These are phyloP conservation scores for Pseudisothecium myosuroides DNA, from an alignment of 225 moss, liverwort and hornwort species.

Conservation along the genomic window DNA sequence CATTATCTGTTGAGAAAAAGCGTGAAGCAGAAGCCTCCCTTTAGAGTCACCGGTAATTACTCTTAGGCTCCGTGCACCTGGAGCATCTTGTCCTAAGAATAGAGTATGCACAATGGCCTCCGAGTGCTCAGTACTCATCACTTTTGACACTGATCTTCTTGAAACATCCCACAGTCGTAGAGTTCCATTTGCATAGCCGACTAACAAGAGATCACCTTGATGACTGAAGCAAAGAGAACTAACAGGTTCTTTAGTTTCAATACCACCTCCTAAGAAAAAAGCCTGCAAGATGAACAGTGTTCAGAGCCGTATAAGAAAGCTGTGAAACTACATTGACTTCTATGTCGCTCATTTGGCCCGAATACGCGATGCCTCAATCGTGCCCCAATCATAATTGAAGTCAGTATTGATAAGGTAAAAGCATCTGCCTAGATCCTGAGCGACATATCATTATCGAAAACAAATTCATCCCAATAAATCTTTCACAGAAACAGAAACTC, in stretches of 20 bases:
- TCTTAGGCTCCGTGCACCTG: slow-evolving; percentile 65
- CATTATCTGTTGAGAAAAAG: slow-evolving; percentile 61
- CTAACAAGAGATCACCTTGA: slow-evolving; percentile 90
- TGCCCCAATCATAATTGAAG: neutral
- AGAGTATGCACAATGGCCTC: slow-evolving; percentile 80
- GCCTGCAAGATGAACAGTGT: slow-evolving; percentile 39
- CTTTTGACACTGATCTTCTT: slow-evolving; percentile 57
- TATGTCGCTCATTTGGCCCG: neutral
- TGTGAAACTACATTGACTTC: neutral
- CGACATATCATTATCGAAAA: neutral
- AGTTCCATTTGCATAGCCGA: slow-evolving; percentile 83
- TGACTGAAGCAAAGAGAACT: slow-evolving; percentile 95
- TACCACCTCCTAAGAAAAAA: slow-evolving; percentile 69
- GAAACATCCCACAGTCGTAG: slow-evolving; percentile 87
- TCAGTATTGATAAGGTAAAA: neutral
- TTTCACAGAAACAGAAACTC: neutral
- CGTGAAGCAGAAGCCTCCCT: slow-evolving; percentile 75
- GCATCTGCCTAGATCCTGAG: neutral
- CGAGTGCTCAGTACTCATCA: slow-evolving; percentile 65
- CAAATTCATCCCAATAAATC: neutral
- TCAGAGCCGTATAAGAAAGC: neutral
- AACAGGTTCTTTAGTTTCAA: slow-evolving; percentile 71
- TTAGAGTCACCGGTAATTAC: slow-evolving; percentile 84
- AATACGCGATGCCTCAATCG: neutral
- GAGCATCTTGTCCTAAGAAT: slow-evolving; percentile 84